phyloP scores from a whole-genome alignment of 176 grass and related monocot species.

The Rhynchospora breviuscula region DNA sequence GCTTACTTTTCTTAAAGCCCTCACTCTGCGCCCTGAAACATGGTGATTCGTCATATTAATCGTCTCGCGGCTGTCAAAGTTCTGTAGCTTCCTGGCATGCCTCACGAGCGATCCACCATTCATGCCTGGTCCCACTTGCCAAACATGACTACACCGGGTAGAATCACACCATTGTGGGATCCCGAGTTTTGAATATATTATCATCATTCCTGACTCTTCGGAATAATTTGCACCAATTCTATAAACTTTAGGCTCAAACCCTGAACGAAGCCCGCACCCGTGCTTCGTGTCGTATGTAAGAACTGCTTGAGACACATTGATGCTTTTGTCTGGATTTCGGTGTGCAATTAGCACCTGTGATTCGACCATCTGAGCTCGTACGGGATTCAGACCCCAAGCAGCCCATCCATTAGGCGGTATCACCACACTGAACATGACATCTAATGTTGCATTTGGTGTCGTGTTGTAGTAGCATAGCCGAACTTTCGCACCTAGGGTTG shows the following conservation, averaged over 20 bases:
- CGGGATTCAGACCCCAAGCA: not conserved
- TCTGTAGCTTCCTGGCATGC: not conserved
- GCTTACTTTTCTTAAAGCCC: not conserved
- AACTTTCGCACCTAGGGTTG: not conserved
- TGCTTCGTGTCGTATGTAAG: slow-evolving; percentile 7
- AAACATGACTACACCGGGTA: not conserved
- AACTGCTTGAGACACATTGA: not conserved
- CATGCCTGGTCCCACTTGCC: slow-evolving; percentile 2
- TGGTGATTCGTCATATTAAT: not conserved
- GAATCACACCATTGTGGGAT: not conserved
- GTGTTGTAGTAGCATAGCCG: slow-evolving; percentile 20
- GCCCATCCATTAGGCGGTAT: not conserved
- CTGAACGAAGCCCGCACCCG: not conserved
- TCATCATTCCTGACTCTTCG: not conserved
- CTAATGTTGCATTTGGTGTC: not conserved
- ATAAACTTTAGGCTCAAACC: not conserved
- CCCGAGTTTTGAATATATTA: not conserved
- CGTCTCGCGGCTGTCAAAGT: slow-evolving; percentile 1
- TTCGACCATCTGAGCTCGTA: not conserved
- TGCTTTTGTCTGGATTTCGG: not conserved
- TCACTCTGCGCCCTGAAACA: not conserved
- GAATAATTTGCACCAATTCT: not conserved
- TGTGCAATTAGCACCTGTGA: slow-evolving; percentile 9
- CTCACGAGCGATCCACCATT: not conserved
- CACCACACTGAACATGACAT: not conserved